These are phyloP conservation scores for Xanthoceras sorbifolium DNA, from an alignment of 345 rosid species.

Conservation along the genomic window DNA sequence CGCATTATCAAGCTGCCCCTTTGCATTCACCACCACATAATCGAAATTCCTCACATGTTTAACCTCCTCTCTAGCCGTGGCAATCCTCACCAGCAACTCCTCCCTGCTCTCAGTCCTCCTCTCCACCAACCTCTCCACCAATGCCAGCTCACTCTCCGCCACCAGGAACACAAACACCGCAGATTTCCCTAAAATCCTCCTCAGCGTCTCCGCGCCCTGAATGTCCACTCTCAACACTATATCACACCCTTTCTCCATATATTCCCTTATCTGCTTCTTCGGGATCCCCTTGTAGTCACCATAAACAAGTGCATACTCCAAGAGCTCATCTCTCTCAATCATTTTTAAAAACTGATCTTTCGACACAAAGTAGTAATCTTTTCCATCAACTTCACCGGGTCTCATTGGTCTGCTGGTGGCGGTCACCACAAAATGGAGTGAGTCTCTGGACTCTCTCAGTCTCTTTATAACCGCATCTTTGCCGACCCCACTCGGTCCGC, in stretches of 20 bases:
- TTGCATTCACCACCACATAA: slow-evolving; percentile 80
- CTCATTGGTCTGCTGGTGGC: slow-evolving; percentile 79
- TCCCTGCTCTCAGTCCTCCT: slow-evolving; percentile 82
- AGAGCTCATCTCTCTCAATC: slow-evolving; percentile 71
- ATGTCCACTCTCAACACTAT: slow-evolving; percentile 86
- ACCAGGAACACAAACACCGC: slow-evolving; percentile 79
- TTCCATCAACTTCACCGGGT: slow-evolving; percentile 77
- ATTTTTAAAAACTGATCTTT: slow-evolving; percentile 67
- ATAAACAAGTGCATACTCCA: slow-evolving; percentile 86
- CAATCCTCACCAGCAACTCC: slow-evolving; percentile 73
- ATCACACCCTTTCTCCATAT: slow-evolving; percentile 68
- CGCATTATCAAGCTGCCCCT: slow-evolving; percentile 76
- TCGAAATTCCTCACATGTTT: slow-evolving; percentile 65
- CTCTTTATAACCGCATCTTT: slow-evolving; percentile 84
- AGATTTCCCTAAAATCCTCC: slow-evolving; percentile 67
- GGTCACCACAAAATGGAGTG: slow-evolving; percentile 83
- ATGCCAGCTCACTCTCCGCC: slow-evolving; percentile 79
- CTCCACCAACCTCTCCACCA: slow-evolving; percentile 82
- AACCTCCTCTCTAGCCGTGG: slow-evolving; percentile 86
- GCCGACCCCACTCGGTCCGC: slow-evolving; percentile 94
- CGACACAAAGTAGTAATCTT: slow-evolving; percentile 77
- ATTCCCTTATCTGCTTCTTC: slow-evolving; percentile 75
- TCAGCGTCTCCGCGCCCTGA: slow-evolving; percentile 78
- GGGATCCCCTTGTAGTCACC: slow-evolving; percentile 96
- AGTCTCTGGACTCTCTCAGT: slow-evolving; percentile 54